Conservation (phyloP, 495 filamentous ascomycete genomes). For the Paragyromitra xinjiangensis region DNA sequence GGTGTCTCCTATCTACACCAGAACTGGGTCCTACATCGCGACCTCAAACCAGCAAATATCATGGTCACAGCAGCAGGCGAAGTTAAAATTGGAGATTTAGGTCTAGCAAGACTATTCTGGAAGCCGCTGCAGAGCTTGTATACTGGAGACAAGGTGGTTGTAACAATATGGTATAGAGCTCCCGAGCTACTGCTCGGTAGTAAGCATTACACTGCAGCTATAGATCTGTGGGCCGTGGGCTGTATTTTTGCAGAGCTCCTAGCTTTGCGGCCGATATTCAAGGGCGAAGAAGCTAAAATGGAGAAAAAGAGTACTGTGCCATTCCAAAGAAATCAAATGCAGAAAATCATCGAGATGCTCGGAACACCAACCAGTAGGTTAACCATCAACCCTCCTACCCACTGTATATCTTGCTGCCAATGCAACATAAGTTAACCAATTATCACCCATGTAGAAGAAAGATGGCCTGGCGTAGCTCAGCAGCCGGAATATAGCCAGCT, state of each 20-base stretch:
- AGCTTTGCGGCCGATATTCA: slow-evolving; percentile 92
- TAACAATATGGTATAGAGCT: slow-evolving; percentile 99
- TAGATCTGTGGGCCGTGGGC: slow-evolving; percentile 96
- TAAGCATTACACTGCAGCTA: slow-evolving; percentile 92
- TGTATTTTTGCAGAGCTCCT: slow-evolving; percentile 98
- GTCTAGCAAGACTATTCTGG: slow-evolving; percentile 89
- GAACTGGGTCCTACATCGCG: slow-evolving; percentile 97
- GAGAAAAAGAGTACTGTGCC: slow-evolving; percentile 96
- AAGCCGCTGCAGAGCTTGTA: slow-evolving; percentile 91
- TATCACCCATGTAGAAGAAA: slow-evolving; percentile 64
- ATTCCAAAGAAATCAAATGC: slow-evolving; percentile 98
- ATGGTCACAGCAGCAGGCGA: slow-evolving; percentile 92
- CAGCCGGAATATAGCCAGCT: slow-evolving; percentile 86
- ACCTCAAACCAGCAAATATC: slow-evolving; percentile 98
- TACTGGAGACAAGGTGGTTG: slow-evolving; percentile 96
- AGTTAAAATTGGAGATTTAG: slow-evolving; percentile 93
- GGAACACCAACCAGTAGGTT: slow-evolving; percentile 75
- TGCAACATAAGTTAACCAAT: background rate
- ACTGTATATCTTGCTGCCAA: background rate
- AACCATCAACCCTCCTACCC: background rate
- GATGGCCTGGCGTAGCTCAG: slow-evolving; percentile 80
- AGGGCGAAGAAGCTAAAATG: slow-evolving; percentile 99
- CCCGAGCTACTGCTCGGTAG: slow-evolving; percentile 91
- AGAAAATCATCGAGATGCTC: slow-evolving; percentile 96
- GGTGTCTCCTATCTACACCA: slow-evolving; percentile 93